These are phyloP conservation scores for Emmonsia crescens DNA, from an alignment of 2,329 filamentous ascomycete species.

Conservation along the genomic window DNA sequence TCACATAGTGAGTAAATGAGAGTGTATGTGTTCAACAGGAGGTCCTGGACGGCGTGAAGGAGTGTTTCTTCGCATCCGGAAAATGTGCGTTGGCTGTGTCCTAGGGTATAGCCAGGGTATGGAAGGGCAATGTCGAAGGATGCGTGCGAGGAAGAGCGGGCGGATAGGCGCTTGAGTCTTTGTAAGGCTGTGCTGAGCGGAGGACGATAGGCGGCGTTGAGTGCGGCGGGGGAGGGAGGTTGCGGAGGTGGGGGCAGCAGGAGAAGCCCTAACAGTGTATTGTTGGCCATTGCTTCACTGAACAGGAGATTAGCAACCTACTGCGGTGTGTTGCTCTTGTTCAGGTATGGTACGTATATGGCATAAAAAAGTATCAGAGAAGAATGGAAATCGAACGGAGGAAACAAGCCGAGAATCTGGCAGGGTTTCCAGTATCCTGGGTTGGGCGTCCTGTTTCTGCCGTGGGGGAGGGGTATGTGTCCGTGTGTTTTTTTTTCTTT, in stretches of 20 bases:
- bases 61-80: not conserved
- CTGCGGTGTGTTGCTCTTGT: not conserved
- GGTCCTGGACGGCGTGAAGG: not conserved
- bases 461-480: no score
- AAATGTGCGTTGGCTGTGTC: not conserved
- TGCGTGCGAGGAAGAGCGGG: not conserved
- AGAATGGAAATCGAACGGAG: not conserved
- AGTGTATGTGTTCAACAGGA: constrained; percentile 1
- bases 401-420: no score
- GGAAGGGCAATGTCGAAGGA: constrained; percentile 2
- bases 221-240: not conserved
- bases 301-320: not conserved
- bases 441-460: no score
- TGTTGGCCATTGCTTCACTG: not conserved
- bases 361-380: not conserved
- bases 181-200: not conserved
- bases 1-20: constrained; percentile 4
- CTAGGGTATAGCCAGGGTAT: not conserved
- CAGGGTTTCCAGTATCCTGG: no score
- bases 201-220: constrained; percentile 7
- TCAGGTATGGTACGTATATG: not conserved
- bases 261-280: not conserved
- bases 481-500: no score
- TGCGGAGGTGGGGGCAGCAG: constrained; percentile 3
- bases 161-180: not conserved